Base-by-base conservation (phyloP, 1,139 yeast genomes). In the Kazachstania sp. region DNA sequence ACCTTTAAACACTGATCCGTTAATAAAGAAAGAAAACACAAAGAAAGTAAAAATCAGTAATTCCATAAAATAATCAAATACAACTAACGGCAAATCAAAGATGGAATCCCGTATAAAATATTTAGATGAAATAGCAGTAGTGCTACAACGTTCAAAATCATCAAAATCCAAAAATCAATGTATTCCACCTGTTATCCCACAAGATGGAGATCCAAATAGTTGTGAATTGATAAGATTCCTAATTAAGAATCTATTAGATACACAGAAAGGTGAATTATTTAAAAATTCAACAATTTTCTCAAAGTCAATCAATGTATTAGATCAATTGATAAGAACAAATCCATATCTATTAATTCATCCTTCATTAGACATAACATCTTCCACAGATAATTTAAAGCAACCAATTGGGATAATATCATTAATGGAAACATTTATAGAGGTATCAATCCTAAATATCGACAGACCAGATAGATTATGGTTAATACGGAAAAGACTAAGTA, bases 91-190 rank as follows among this genome's bases (percentile, higher is more conserved):
- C 15, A 7, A n/a, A 32, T 6, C 36, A 31, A 32, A 18, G 3
- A 59, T 59, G 63, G 63, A 59, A 23, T 47, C 60, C 15, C 58
- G 59, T 39, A 51, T 56, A 34, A 54, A 54, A 44, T 63, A 61
- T 45, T 43, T 63, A 29, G 64, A 62, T 44, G 67, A 63, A 41
- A 47, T 63, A 34, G 56, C 57, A 26, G 43, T 51, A 35, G 36
- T 32, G 9, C 15, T 32, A 32, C 18, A 15, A 15, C 18, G 54
- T 18, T 54, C 56, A 11, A 26, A 34, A 23, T 11, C 18, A n/a
- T 20, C 34, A 42, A 54, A 11, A 30, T 49, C 18, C 40, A 28
- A 15, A 28, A 18, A 38, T n/a, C 19, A 39, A 6, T 7, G 26
- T 7, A 12, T 20, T 13, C 7, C 31, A 29, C 29, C 23, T 6